A percentile compares a stretch with the other conserved stretches of the same genome.
Conservation (phyloP, 2,329 filamentous ascomycete genomes). For the Cladorrhinum sp. region DNA sequence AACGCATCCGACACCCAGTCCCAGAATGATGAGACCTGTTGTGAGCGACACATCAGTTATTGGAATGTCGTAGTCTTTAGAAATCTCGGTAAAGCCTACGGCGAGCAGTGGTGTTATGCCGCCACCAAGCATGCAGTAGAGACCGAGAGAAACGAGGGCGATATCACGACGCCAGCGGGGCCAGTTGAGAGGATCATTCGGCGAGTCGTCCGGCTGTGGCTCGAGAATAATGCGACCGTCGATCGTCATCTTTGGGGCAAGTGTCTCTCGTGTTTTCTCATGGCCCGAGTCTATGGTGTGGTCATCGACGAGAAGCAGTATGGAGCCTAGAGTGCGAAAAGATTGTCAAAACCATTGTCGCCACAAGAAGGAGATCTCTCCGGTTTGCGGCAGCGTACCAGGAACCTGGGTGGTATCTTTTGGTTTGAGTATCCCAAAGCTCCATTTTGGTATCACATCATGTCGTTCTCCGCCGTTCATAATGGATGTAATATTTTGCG, state of each 20-base stretch:
- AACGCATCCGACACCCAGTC: conserved; percentile 79
- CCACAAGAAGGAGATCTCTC: too few relatives aligned
- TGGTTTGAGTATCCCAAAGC: conserved; percentile 81
- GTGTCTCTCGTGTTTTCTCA: conserved; percentile 37
- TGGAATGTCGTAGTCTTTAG: conserved; percentile 60
- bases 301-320: conserved; percentile 53
- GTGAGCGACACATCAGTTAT: conserved; percentile 77
- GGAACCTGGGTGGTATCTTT: conserved; percentile 80
- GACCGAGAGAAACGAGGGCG: conserved; percentile 76
- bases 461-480: neutral
- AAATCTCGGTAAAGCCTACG: conserved; percentile 82
- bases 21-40: conserved; percentile 92
- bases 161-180: conserved; percentile 73
- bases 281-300: conserved; percentile 37
- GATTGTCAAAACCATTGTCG: neutral
- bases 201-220: conserved; percentile 85
- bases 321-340: conserved; percentile 50
- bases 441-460: conserved; percentile 41
- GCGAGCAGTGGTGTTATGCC: conserved; percentile 89
- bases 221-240: conserved; percentile 84
- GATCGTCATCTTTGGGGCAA: conserved; percentile 67
- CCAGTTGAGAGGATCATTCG: conserved; percentile 94
- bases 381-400: too few relatives aligned
- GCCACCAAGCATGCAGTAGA: conserved; percentile 93
- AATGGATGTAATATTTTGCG: neutral